phyloP scores from a whole-genome alignment of 2,329 filamentous ascomycete genomes.

The Alternaria arbusti region DNA sequence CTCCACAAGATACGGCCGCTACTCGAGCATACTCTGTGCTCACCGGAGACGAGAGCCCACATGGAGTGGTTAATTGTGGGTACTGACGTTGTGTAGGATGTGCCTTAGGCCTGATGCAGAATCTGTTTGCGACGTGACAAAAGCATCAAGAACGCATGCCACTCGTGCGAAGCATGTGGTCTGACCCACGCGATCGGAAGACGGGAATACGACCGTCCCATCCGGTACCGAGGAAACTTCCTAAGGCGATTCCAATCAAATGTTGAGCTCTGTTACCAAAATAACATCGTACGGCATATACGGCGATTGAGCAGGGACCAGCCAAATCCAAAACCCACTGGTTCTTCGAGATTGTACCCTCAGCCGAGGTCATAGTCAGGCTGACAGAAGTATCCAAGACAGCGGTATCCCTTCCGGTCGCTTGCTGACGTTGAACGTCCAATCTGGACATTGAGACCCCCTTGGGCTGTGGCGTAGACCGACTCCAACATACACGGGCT shows the following conservation, averaged over 20 bases:
- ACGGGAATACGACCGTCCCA: background rate
- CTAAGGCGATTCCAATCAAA: background rate
- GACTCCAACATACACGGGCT: slow-evolving; percentile 2
- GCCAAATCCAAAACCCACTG: background rate
- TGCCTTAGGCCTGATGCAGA: background rate
- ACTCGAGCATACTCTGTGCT: slow-evolving; percentile 1
- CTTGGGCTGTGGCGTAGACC: background rate
- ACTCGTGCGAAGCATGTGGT: slow-evolving; percentile 1
- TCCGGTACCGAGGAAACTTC: background rate
- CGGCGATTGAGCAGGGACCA: background rate
- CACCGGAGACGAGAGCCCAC: background rate
- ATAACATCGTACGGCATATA: slow-evolving; percentile 4
- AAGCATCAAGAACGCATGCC: slow-evolving; percentile 4
- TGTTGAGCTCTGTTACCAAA: slow-evolving; percentile 3
- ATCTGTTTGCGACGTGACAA: background rate
- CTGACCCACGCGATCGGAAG: background rate
- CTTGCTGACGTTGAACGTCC: slow-evolving; percentile 11
- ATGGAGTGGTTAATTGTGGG: background rate
- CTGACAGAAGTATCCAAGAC: slow-evolving; percentile 7
- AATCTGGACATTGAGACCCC: background rate
- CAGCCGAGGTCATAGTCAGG: background rate
- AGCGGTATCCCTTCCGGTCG: background rate
- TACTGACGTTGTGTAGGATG: slow-evolving; percentile 1
- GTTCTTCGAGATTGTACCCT: background rate
- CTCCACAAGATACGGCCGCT: slow-evolving; percentile 6